phyloP scores from a whole-genome alignment of 2,329 filamentous ascomycete genomes.

The Pseudogymnoascus pannorum region DNA sequence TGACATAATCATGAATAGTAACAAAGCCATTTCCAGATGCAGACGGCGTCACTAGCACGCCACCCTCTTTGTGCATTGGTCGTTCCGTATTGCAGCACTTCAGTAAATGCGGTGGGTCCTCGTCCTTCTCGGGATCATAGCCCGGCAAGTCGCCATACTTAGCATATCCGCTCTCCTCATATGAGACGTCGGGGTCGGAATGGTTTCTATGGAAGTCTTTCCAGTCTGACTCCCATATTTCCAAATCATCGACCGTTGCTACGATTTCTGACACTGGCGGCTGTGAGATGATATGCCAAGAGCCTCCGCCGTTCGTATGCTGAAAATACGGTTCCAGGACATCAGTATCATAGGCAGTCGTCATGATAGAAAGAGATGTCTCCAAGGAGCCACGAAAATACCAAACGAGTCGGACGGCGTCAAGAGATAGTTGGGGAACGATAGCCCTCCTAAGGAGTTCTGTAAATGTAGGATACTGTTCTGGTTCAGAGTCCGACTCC shows the following conservation, averaged over 20 bases:
- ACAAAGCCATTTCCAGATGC: slow-evolving; percentile 13
- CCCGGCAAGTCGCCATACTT: background rate
- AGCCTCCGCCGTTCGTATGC: background rate
- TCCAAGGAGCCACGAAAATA: background rate
- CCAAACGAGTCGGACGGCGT: background rate
- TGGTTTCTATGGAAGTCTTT: background rate
- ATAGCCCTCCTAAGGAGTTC: background rate
- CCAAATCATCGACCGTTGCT: background rate
- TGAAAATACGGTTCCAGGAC: background rate
- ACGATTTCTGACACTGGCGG: background rate
- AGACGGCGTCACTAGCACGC: background rate
- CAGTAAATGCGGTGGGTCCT: background rate
- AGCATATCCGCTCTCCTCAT: background rate
- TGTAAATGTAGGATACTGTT: background rate
- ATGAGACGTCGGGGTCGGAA: background rate
- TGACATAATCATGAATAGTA: slow-evolving; percentile 21
- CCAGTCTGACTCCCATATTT: background rate
- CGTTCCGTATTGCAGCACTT: background rate
- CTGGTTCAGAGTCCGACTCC: background rate
- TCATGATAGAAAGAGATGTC: background rate
- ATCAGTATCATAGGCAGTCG: background rate
- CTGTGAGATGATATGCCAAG: background rate
- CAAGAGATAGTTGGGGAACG: background rate
- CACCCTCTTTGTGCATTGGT: background rate
- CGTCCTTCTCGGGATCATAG: background rate